Percentiles rank a stretch among this genome's conserved stretches.
phyloP scores from a whole-genome alignment of 805 yeast genomes.

The Nadsonia fulvescens region DNA sequence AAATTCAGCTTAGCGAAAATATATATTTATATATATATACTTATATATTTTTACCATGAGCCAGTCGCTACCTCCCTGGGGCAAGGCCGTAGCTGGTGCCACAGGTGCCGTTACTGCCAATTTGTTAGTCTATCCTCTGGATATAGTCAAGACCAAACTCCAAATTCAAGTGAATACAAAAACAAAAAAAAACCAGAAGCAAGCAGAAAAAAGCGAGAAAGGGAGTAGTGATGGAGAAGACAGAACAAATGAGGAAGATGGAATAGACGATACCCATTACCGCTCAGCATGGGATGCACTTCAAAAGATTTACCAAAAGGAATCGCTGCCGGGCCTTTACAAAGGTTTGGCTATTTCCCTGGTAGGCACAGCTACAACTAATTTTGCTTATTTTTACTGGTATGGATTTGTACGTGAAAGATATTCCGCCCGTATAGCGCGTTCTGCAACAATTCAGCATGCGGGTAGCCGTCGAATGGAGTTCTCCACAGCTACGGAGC shows the following conservation, averaged over 20 bases:
- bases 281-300: slow-evolving; percentile 46
- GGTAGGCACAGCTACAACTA: slow-evolving; percentile 56
- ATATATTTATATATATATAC: no score
- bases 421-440: slow-evolving; percentile 27
- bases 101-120: slow-evolving; percentile 69
- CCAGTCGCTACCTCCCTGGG: slow-evolving; percentile 33
- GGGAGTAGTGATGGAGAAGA: slow-evolving; percentile 3
- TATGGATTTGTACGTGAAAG: slow-evolving; percentile 50
- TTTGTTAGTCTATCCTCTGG: slow-evolving; percentile 63
- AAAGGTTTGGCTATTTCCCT: slow-evolving; percentile 52
- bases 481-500: slow-evolving; percentile 45
- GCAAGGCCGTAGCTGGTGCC: slow-evolving; percentile 69
- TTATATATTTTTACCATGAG: slow-evolving; percentile 8
- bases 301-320: slow-evolving; percentile 30
- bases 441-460: slow-evolving; percentile 12
- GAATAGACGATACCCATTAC: slow-evolving; percentile 21
- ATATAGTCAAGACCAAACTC: slow-evolving; percentile 54
- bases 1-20: no score
- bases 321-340: slow-evolving; percentile 55
- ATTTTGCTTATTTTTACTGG: slow-evolving; percentile 78
- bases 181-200: slow-evolving; percentile 10
- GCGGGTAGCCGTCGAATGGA: slow-evolving; percentile 7
- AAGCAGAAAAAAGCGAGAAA: slow-evolving; percentile 5
- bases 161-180: slow-evolving; percentile 59
- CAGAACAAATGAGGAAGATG: slow-evolving; percentile 5